Evolutionary conservation across 2,329 filamentous ascomycete species (phyloP).

Genomic region (Nigrograna mackinnonii): DNA sequence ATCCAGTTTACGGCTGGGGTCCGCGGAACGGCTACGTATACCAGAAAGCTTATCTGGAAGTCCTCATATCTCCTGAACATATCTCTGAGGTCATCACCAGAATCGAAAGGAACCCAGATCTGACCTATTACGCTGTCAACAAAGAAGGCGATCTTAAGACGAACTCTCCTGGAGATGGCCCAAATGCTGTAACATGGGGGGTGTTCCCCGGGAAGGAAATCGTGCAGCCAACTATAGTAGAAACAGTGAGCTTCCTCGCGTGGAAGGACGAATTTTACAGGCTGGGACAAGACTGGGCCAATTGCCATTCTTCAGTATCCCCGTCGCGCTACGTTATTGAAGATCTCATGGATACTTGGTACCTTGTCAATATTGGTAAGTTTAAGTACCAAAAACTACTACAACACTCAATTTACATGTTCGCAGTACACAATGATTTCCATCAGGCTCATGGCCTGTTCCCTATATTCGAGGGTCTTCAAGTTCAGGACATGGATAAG

Average conservation of each 20-base stretch:
- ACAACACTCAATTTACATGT: background rate
- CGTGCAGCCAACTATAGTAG: conserved; percentile 99
- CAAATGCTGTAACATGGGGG: conserved; percentile 99
- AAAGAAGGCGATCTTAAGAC: conserved; percentile 80
- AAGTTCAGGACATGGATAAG: conserved; percentile 67
- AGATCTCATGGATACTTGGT: conserved; percentile 86
- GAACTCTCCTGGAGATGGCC: conserved; percentile 82
- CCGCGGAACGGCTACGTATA: conserved; percentile 95
- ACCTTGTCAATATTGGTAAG: conserved; percentile 91
- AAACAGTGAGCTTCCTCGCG: conserved; percentile 94
- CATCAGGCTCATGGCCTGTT: conserved; percentile 82
- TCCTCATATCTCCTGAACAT: conserved; percentile 80
- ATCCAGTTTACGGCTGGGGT: conserved; percentile 91
- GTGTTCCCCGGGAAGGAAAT: conserved; percentile 99
- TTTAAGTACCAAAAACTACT: conserved; percentile 6
- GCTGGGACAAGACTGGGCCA: conserved; percentile 90
- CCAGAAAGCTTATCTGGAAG: conserved; percentile 95
- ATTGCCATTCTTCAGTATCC: conserved; percentile 78
- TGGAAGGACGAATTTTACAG: conserved; percentile 99
- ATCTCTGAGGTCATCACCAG: conserved; percentile 77
- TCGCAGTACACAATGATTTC: conserved; percentile 93
- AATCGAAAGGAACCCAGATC: conserved; percentile 75
- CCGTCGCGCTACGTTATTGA: conserved; percentile 81
- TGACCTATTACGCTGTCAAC: conserved; percentile 94
- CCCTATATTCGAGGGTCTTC: conserved; percentile 78